Base-by-base conservation (phyloP, 2,329 filamentous ascomycete genomes). In the Neophaeococcomyces aloes region DNA sequence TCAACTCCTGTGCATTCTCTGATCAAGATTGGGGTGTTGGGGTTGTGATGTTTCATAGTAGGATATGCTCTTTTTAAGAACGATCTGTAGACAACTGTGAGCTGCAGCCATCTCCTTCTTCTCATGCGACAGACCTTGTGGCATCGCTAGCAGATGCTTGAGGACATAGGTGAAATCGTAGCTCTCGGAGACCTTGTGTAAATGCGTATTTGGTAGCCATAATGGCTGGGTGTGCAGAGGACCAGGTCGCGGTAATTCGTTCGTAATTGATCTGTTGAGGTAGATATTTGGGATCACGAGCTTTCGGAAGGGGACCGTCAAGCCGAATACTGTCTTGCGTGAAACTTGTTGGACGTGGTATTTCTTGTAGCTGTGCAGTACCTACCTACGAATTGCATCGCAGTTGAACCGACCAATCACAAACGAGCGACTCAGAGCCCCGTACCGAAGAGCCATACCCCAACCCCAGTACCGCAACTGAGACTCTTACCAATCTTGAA, bases 41-140 rank as follows among this genome's bases (percentile, higher is more conserved):
- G 91, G 72, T 98, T 98, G 75, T 89, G 85, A 75, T 94, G 93
- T 79, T 98, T 98, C 89, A 98, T 96, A 48, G 85, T 91, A 36
- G 91, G 91, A 67, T 98, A 98, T 54, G 87, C 81, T 63, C 86
- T 79, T 53, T 81, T 82, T 54, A 98, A 75, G 69, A 98, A 98
- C 23, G 83, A 81, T 65, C 91, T 95, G 57, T 17, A 23, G 13
- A 19, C 21, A 14, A 29, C 31, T 10, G 39, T 52, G 15, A 40
- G 37, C 29, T 23, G 17, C 15, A 11, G 13, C 19, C 15, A 29
- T 27, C 25, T 10, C 7, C 11, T 10, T 14, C 3, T n/a, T 14
- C 3, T 7, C 5, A 10, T 39, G 3, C 27, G 37, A 66, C 74
- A 61, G 72, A 94, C 91, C 91, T 81, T 52, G 85, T 82, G 51